Evolutionary conservation across 2,329 filamentous ascomycete species (phyloP).

Genomic region (Cladophialophora exuberans): DNA sequence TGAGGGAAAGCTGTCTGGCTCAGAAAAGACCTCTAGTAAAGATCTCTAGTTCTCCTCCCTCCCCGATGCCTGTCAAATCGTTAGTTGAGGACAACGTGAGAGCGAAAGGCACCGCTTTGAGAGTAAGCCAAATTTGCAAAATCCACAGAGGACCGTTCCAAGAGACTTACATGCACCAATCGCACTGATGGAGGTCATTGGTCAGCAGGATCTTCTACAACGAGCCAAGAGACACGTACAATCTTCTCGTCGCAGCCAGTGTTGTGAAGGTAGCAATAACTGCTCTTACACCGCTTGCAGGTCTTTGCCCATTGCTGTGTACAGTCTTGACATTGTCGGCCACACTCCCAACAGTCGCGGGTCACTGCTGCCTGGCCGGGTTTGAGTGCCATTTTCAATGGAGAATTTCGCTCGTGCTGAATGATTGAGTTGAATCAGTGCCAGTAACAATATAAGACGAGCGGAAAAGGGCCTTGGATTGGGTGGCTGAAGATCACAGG

Average conservation of each 20-base stretch:
- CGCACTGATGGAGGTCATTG: slow-evolving; percentile 24
- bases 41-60: too few species aligned
- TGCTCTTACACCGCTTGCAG: slow-evolving; percentile 73
- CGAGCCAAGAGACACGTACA: slow-evolving; percentile 37
- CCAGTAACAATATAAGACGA: not conserved
- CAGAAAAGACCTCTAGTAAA: too few species aligned
- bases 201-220: not conserved
- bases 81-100: too few species aligned
- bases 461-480: slow-evolving; percentile 1
- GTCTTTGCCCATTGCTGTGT: slow-evolving; percentile 70
- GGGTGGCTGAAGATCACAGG: not conserved
- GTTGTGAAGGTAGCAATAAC: slow-evolving; percentile 83
- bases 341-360: slow-evolving; percentile 84
- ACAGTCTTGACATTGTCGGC: slow-evolving; percentile 72
- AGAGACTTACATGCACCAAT: slow-evolving; percentile 29
- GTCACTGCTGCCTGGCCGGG: slow-evolving; percentile 53
- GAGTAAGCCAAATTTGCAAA: too few species aligned
- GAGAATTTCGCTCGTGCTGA: too few species aligned
- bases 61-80: too few species aligned
- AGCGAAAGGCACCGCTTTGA: too few species aligned
- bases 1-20: too few species aligned
- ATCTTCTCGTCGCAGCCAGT: slow-evolving; percentile 73
- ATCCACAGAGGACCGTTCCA: too few species aligned
- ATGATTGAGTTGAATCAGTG: too few species aligned
- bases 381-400: slow-evolving; percentile 11